Percentiles rank a stretch among this genome's conserved stretches.
Evolutionary conservation across 2,329 filamentous ascomycete genomes (phyloP).

Genomic region (Pseudogymnoascus sp.): DNA sequence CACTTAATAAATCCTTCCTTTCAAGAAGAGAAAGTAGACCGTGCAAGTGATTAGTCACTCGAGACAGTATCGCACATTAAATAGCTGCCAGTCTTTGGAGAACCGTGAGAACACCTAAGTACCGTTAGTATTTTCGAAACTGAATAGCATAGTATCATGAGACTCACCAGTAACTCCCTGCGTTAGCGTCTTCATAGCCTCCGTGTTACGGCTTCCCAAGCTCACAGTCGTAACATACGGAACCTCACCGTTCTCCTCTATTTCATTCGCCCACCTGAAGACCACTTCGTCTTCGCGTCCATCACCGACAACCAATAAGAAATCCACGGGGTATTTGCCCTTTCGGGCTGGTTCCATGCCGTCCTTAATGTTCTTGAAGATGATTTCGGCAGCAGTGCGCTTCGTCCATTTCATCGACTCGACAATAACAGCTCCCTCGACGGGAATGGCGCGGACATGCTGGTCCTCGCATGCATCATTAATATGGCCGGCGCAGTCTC

Average conservation of each 20-base stretch:
- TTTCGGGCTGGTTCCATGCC: conserved; percentile 32
- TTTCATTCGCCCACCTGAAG: conserved; percentile 85
- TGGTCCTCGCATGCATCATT: conserved; percentile 86
- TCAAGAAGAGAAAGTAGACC: background rate
- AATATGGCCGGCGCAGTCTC: conserved; percentile 88
- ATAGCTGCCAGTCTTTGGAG: conserved; percentile 44
- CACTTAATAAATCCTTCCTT: background rate
- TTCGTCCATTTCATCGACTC: conserved; percentile 86
- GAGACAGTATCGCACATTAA: conserved; percentile 8
- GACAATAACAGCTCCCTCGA: conserved; percentile 75
- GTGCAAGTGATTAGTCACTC: background rate
- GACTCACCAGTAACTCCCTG: conserved; percentile 86
- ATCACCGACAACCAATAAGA: conserved; percentile 83
- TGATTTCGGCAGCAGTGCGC: conserved; percentile 69
- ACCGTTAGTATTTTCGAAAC: background rate
- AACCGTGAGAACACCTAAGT: conserved; percentile 44
- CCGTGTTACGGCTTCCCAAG: conserved; percentile 79
- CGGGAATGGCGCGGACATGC: conserved; percentile 73
- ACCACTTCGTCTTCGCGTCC: conserved; percentile 90
- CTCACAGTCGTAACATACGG: conserved; percentile 77
- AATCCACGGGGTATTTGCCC: conserved; percentile 55
- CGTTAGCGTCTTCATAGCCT: conserved; percentile 76
- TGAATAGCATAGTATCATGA: background rate
- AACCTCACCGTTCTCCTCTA: conserved; percentile 54
- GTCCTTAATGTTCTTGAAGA: conserved; percentile 55